Conservation (phyloP, 768 basidiomycete genomes). For the Naematelia aurantialba region DNA sequence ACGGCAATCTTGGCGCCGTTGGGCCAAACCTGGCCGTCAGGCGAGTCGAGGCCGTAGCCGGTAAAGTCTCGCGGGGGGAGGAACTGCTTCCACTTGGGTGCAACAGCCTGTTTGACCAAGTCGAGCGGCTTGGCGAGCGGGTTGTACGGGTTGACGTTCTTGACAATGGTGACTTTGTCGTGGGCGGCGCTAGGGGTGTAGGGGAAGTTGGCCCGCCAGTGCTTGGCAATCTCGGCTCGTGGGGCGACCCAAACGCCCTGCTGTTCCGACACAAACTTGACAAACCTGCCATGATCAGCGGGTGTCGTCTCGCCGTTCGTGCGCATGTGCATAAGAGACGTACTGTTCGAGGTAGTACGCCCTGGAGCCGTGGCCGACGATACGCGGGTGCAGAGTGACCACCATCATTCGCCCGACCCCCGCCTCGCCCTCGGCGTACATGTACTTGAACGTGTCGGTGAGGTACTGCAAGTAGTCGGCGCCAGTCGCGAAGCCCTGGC, state of each 20-base stretch:
- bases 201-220: constrained; percentile 13
- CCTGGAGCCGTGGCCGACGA: constrained; percentile 13
- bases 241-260: constrained; percentile 11
- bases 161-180: constrained; percentile 10
- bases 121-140: neutral
- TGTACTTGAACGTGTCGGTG: constrained; percentile 11
- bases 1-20: constrained; percentile 20
- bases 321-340: neutral
- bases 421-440: constrained; percentile 6
- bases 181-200: constrained; percentile 8
- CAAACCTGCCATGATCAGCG: constrained; percentile 11
- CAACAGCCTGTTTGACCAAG: neutral
- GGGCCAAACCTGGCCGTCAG: constrained; percentile 19
- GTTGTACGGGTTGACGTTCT: constrained; percentile 10
- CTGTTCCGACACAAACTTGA: constrained; percentile 9
- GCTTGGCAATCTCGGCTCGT: constrained; percentile 13
- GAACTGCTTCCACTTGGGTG: neutral
- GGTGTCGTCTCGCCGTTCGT: neutral
- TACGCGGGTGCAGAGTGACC: constrained; percentile 12
- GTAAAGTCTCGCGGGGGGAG: constrained; percentile 1
- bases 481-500: constrained; percentile 12
- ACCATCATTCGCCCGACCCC: constrained; percentile 13
- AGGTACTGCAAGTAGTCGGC: constrained; percentile 15
- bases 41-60: constrained; percentile 24
- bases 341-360: constrained; percentile 15